A percentile compares a stretch with the other conserved stretches of the same genome.
Conservation (phyloP, 768 basidiomycete genomes). For the Lentinus brumalis region DNA sequence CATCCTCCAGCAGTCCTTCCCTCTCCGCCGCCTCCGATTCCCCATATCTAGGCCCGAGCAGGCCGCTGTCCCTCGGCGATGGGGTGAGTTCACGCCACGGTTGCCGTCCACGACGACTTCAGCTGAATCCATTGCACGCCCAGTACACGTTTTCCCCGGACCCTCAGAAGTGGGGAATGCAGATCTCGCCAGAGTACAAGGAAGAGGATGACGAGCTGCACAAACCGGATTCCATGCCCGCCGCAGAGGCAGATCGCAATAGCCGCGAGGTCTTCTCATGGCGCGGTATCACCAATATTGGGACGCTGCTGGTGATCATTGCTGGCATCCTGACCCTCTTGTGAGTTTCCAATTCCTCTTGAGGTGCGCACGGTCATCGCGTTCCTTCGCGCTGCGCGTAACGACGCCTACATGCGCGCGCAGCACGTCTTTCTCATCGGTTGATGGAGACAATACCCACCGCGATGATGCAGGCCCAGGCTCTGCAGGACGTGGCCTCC, state of each 20-base stretch:
- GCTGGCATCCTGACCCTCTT: constrained; percentile 33
- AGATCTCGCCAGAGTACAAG: constrained; percentile 31
- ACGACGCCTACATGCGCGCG: neutral
- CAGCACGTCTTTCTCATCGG: too few species aligned
- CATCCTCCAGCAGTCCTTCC: constrained; percentile 24
- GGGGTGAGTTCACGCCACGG: constrained; percentile 16
- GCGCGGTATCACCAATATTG: constrained; percentile 46
- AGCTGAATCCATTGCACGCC: neutral
- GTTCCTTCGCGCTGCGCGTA: neutral
- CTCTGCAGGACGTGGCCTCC: neutral
- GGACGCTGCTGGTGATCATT: constrained; percentile 38
- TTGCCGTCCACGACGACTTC: neutral
- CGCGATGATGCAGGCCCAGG: too few species aligned
- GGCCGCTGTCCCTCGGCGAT: constrained; percentile 29
- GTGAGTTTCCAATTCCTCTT: constrained; percentile 23
- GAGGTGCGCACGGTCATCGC: neutral
- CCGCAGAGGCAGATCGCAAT: constrained; percentile 31
- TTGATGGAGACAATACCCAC: neutral
- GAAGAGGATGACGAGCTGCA: constrained; percentile 44
- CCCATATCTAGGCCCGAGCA: constrained; percentile 28
- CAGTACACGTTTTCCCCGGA: constrained; percentile 41
- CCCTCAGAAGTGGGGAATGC: constrained; percentile 37
- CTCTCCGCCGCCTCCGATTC: constrained; percentile 29
- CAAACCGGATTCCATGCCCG: constrained; percentile 32
- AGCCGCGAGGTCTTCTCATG: constrained; percentile 37